Evolutionary conservation across 2,329 filamentous ascomycete species (phyloP), one percentile per base, ranked within the genome.

Genomic region (Arthrobotrys sphaeroides): DNA sequence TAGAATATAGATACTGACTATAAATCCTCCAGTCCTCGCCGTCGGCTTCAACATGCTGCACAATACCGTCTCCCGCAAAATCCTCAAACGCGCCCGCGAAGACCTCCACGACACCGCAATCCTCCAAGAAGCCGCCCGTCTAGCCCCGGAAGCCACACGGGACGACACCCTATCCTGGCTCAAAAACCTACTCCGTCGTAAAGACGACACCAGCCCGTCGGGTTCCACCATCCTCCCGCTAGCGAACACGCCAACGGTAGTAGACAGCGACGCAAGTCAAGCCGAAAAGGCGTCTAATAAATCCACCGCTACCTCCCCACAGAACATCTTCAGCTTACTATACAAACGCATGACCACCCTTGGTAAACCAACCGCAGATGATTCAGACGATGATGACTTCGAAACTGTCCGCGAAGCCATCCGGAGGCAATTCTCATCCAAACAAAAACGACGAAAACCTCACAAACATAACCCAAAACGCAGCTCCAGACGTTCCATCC

Each of bases 21-120:
- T 36, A 45, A 53, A 6, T 33, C 3, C 5, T 2, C 2, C 55
- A 84, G 83, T 82, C 36, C 82, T 86, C 5, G 85, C 84, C 67
- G 78, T 86, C 6, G 85, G 85, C n/a, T 87, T 85, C 80, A 87
- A 87, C 77, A 83, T 84, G 2, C 81, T 87, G 7, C 85, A 87
- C 77, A 82, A 83, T 64, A 79, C 83, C 36, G 65, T 76, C 40
- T 76, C 73, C 36, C 64, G 66, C 51, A 76, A 76, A 28, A 70
- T 70, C 64, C 73, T 76, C n/a, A 69, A 70, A 36, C 38, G 65
- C 9, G 73, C 73, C 1, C 40, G 73, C 18, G 64, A 70, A 33
- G 66, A 76, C 55, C 57, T 76, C 20, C 66, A 76, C 42, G 73
- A 69, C 26, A 62, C 73, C 38, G 70, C 70, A 7, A 65, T 74